A percentile compares a stretch with the other conserved stretches of the same genome.
Evolutionary conservation across 768 basidiomycete genomes (phyloP).

Genomic region (Ephemerocybe angulata): DNA sequence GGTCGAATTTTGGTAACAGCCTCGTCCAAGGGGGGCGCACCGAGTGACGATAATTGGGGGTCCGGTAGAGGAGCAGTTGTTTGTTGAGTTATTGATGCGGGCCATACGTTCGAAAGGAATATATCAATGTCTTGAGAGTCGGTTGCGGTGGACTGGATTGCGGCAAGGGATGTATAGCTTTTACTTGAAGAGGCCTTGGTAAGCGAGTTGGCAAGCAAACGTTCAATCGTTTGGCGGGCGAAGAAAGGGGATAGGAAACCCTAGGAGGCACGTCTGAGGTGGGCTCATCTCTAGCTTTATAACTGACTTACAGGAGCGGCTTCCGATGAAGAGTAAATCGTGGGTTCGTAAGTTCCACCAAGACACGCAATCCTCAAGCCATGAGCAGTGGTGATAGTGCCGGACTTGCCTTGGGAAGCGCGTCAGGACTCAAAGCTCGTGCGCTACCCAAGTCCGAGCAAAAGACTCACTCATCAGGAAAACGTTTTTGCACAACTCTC

Average conservation of each 20-base stretch:
- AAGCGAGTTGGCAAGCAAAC: constrained; percentile 67
- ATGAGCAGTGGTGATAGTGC: constrained; percentile 71
- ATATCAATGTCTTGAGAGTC: constrained; percentile 73
- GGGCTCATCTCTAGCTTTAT: neutral
- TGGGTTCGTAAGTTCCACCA: constrained; percentile 70
- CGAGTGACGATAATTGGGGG: constrained; percentile 40
- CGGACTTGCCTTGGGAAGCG: constrained; percentile 66
- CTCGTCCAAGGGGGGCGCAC: constrained; percentile 61
- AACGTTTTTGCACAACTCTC: constrained; percentile 78
- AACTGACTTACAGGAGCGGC: constrained; percentile 54
- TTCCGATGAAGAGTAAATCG: constrained; percentile 55
- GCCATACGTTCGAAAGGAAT: constrained; percentile 78
- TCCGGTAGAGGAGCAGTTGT: constrained; percentile 52
- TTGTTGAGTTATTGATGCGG: constrained; percentile 57
- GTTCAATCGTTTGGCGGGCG: constrained; percentile 63
- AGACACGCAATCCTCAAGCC: constrained; percentile 84
- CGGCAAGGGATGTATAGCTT: constrained; percentile 61
- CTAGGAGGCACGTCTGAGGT: constrained; percentile 29
- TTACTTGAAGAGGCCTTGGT: constrained; percentile 45
- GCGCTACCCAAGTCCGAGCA: neutral
- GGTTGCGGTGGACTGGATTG: constrained; percentile 59
- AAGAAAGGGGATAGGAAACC: constrained; percentile 79
- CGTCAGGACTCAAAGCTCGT: constrained; percentile 5
- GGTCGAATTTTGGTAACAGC: constrained; percentile 66
- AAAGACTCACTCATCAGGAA: constrained; percentile 73